Percentiles rank a stretch among this genome's conserved stretches.
These are phyloP conservation scores for Jackrogersella minutella DNA, from an alignment of 495 filamentous ascomycete genomes.

Conservation along the genomic window DNA sequence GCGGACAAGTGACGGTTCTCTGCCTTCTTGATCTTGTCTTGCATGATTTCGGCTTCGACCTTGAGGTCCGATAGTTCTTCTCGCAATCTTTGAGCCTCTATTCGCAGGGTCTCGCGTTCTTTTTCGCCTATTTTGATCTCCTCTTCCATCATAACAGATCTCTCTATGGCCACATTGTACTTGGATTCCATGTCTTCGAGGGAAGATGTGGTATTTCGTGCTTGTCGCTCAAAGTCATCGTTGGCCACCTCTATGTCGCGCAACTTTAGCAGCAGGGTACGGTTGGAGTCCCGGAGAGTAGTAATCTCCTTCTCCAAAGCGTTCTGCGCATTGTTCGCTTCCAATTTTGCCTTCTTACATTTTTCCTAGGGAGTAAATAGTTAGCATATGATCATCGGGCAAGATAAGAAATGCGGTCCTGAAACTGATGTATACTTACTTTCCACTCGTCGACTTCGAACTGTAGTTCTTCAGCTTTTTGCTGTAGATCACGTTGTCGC, in stretches of 20 bases:
- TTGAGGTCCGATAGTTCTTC: constrained; percentile 92
- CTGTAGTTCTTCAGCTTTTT: constrained; percentile 81
- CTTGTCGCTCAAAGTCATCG: constrained; percentile 97
- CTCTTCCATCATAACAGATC: constrained; percentile 91
- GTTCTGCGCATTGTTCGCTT: constrained; percentile 83
- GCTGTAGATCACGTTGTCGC: constrained; percentile 81
- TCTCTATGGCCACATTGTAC: constrained; percentile 92
- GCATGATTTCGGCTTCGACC: constrained; percentile 92
- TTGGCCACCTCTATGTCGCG: constrained; percentile 97
- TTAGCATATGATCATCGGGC: constrained; percentile 3
- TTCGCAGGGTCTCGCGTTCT: constrained; percentile 85
- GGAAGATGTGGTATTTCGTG: constrained; percentile 90
- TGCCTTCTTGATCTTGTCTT: constrained; percentile 83
- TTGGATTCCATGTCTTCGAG: constrained; percentile 97
- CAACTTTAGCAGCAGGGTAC: constrained; percentile 80
- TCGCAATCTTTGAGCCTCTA: constrained; percentile 84
- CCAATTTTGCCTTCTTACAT: constrained; percentile 92
- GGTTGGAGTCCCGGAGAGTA: constrained; percentile 80
- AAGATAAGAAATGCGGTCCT: background rate
- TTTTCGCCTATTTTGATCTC: constrained; percentile 90
- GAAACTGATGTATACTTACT: constrained; percentile 59
- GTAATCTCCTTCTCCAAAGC: constrained; percentile 96
- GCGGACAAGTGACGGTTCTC: constrained; percentile 60
- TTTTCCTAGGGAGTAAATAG: constrained; percentile 69
- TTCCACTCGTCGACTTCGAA: constrained; percentile 99